Evolutionary conservation across 106 monocot genomes (phyloP), one percentile per base, ranked within the genome.

Genomic region (Phalaenopsis equestris): DNA sequence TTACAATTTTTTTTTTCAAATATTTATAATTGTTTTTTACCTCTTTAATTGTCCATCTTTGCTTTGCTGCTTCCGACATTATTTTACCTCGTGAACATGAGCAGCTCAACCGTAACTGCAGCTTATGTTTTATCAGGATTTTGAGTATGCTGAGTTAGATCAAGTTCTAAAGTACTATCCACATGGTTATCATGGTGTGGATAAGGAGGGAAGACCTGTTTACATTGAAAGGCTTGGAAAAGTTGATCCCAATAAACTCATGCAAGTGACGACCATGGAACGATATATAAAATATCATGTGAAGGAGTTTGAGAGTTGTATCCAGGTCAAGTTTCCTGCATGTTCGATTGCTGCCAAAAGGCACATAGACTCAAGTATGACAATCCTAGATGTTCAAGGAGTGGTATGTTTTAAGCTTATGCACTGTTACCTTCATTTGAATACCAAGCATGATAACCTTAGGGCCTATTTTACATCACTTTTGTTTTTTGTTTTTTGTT

Each of bases 381-480:
- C 93, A 19, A 93, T 93, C 84, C 84, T 93, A 47, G 93, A 94
- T 87, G 93, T 94, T 73, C 93, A 94, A 83, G 93, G 93, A 70
- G 85, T 94, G 85, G 93, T 94, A 91, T 75, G 85, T 81, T 68
- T 30, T 38, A 75, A 77, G 4, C 14, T 38, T 77, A 21, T 55
- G 41, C 61, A 17, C 17, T 78, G 45, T n/a, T 45, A 41, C 38
- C 77, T 65, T 75, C 2, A 11, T 38, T 70, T 48, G 42, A 7
- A 36, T 52, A 18, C 15, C 18, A 56, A 8, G 15, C 12, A 57
- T 41, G 36, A 52, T 77, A 48, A 48, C 72, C 48, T 17, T 17
- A 30, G 30, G 30, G 30, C 30, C 30, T 30, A 30, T 30, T 30
- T 30, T 30, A 30, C 30, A 30, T 30, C 30, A 30, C 30, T 30